These are phyloP conservation scores for Agrocybe praecox DNA, from an alignment of 768 basidiomycete genomes.

Conservation along the genomic window DNA sequence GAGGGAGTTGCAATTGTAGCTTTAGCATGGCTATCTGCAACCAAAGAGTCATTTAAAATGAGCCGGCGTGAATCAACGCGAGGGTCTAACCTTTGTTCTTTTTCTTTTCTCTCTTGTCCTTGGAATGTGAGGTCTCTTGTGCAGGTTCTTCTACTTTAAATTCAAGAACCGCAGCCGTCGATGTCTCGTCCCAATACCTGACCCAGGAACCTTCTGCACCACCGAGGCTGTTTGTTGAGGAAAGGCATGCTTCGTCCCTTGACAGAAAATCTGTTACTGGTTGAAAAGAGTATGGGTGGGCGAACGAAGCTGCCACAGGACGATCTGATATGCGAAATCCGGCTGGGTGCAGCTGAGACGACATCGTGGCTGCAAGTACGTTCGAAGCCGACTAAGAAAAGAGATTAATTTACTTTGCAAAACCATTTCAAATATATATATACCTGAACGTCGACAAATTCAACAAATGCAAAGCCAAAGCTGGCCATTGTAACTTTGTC, in stretches of 20 bases:
- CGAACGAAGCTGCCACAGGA: conserved; percentile 91
- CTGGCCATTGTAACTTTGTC: conserved; percentile 87
- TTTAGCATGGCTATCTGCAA: conserved; percentile 34
- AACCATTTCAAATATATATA: conserved; percentile 10
- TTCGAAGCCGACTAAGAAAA: conserved; percentile 73
- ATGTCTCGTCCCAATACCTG: conserved; percentile 91
- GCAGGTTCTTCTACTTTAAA: conserved; percentile 73
- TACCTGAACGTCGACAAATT: conserved; percentile 86
- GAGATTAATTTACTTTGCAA: neutral
- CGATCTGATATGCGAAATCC: conserved; percentile 92
- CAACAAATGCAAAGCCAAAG: conserved; percentile 94
- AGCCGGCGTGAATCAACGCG: neutral
- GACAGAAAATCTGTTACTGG: conserved; percentile 73
- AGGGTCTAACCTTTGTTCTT: conserved; percentile 49
- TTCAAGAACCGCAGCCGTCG: conserved; percentile 73
- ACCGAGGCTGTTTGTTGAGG: conserved; percentile 68
- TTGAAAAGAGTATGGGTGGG: conserved; percentile 89
- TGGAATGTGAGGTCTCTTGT: conserved; percentile 35
- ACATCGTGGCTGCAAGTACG: conserved; percentile 86
- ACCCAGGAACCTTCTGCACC: conserved; percentile 76
- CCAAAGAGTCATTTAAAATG: conserved; percentile 5
- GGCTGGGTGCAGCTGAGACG: conserved; percentile 83
- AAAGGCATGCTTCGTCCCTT: conserved; percentile 76
- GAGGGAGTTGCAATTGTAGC: conserved; percentile 56
- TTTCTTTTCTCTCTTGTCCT: conserved; percentile 64